Percentiles rank a stretch among this genome's conserved stretches.
Evolutionary conservation across 2,329 filamentous ascomycete species (phyloP).

Genomic region (Akanthomyces uredinophilus): DNA sequence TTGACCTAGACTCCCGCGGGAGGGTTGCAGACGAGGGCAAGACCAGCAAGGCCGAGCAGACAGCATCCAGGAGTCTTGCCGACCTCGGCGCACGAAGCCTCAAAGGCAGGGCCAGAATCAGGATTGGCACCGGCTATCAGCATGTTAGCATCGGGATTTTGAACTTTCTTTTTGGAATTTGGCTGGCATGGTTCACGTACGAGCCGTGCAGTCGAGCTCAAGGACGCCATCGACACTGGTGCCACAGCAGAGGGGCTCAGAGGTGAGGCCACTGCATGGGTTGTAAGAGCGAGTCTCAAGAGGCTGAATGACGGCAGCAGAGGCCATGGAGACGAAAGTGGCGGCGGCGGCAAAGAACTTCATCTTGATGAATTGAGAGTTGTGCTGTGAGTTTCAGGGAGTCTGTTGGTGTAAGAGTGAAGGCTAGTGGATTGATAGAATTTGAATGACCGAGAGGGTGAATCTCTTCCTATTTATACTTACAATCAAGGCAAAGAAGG

Average conservation of each 20-base stretch:
- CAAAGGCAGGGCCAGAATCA: not conserved
- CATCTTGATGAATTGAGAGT: not conserved
- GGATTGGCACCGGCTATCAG: not conserved
- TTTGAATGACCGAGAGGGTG: not conserved
- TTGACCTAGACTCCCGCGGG: not conserved
- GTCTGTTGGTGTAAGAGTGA: too few species aligned
- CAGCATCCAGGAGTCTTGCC: slow-evolving; percentile 5
- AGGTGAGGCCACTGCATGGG: not conserved
- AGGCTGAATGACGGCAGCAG: not conserved
- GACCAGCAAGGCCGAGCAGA: not conserved
- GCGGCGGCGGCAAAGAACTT: not conserved
- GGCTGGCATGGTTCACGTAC: not conserved
- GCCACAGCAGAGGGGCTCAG: not conserved
- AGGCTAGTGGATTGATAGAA: not conserved
- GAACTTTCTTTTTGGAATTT: too few species aligned
- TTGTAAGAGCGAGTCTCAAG: not conserved
- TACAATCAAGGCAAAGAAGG: too few species aligned
- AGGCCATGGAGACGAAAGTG: not conserved
- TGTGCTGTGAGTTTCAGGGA: not conserved
- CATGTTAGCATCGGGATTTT: not conserved
- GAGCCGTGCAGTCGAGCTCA: not conserved
- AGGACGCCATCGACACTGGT: not conserved
- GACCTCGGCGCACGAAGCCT: not conserved
- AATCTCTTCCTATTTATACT: not conserved
- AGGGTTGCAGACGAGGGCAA: slow-evolving; percentile 1